Evolutionary conservation across 805 yeast species (phyloP).

Genomic region (Candida fluviatilis): DNA sequence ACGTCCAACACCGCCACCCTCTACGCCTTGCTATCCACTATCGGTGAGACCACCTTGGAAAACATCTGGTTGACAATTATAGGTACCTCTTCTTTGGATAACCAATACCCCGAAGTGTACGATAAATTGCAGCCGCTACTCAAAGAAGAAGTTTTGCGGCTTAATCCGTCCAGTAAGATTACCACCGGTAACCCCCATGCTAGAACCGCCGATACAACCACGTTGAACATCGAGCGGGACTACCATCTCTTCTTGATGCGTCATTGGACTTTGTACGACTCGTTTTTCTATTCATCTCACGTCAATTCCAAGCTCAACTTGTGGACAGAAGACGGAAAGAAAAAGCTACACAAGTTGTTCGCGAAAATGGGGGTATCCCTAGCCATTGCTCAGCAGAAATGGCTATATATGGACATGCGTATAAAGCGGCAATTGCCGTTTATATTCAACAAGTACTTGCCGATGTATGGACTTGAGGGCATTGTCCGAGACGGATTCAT

Average conservation of each 20-base stretch:
- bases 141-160: conserved; percentile 77
- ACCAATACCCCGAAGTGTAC: conserved; percentile 70
- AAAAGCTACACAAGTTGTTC: conserved; percentile 81
- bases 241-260: conserved; percentile 81
- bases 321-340: conserved; percentile 91
- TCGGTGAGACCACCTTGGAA: conserved; percentile 75
- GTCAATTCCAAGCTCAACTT: conserved; percentile 81
- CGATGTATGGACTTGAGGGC: conserved; percentile 76
- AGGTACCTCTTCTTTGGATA: conserved; percentile 81
- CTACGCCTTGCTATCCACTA: conserved; percentile 71
- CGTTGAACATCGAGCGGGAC: conserved; percentile 71
- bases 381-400: conserved; percentile 82
- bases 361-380: conserved; percentile 95
- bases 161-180: conserved; percentile 38
- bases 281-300: conserved; percentile 86
- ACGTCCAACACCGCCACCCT: conserved; percentile 76
- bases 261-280: conserved; percentile 90
- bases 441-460: conserved; percentile 67
- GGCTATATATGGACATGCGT: conserved; percentile 84
- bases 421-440: conserved; percentile 69
- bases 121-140: conserved; percentile 66
- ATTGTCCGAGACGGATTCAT: conserved; percentile 82
- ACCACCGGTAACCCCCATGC: conserved; percentile 13
- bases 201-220: conserved; percentile 37
- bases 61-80: conserved; percentile 82